Percentiles rank a stretch among this genome's conserved stretches.
phyloP scores from a whole-genome alignment of 345 rosid species.

The Zanthoxylum bungeanum region DNA sequence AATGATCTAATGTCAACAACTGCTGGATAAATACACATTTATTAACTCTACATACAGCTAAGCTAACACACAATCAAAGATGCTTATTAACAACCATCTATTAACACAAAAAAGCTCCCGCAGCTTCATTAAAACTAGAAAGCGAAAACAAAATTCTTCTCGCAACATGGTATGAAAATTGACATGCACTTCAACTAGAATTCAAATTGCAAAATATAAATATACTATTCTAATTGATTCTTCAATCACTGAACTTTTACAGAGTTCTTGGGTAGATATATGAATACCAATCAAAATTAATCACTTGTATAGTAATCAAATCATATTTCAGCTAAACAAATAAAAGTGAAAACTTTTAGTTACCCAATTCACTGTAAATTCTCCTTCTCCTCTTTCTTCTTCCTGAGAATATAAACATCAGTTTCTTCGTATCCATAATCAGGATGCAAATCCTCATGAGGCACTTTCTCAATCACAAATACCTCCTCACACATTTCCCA shows the following conservation, averaged over 20 bases:
- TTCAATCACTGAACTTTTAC: neutral
- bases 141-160: neutral
- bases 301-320: neutral
- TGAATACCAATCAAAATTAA: neutral
- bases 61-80: neutral
- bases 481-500: constrained; percentile 72
- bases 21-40: no score
- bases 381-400: constrained; percentile 39
- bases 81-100: neutral
- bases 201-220: neutral
- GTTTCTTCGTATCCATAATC: constrained; percentile 80
- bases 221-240: neutral
- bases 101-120: neutral
- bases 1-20: neutral
- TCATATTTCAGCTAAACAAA: neutral
- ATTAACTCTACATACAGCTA: no score
- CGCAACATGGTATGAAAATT: neutral
- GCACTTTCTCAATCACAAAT: constrained; percentile 71
- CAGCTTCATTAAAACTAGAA: neutral
- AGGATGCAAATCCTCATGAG: constrained; percentile 78
- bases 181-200: neutral
- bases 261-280: neutral
- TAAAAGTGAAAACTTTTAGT: neutral
- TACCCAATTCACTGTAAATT: constrained; percentile 9
- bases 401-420: constrained; percentile 73